phyloP scores from a whole-genome alignment of 805 yeast species.

The Pichia exigua region DNA sequence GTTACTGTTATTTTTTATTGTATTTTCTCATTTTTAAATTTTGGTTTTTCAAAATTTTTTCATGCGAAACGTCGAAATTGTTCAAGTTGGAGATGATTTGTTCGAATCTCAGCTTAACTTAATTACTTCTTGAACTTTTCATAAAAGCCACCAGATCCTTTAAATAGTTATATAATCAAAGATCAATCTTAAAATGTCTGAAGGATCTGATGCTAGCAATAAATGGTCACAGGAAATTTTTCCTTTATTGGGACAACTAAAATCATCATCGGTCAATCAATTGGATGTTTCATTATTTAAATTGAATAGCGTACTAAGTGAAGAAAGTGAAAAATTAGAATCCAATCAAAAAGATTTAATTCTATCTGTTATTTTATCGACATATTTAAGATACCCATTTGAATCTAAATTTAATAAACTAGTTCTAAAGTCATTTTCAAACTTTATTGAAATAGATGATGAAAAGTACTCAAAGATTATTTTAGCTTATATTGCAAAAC shows the following conservation, averaged over 20 bases:
- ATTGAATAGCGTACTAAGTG: constrained; percentile 24
- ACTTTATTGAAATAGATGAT: constrained; percentile 27
- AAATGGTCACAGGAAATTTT: constrained; percentile 13
- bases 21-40: background rate
- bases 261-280: constrained; percentile 29
- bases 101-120: background rate
- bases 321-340: constrained; percentile 11
- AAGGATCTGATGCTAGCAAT: background rate
- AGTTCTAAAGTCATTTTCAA: constrained; percentile 33
- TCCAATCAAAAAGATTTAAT: constrained; percentile 24
- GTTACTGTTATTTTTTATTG: too few relatives aligned
- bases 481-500: constrained; percentile 31
- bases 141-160: background rate
- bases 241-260: constrained; percentile 14
- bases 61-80: background rate
- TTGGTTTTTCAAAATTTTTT: background rate
- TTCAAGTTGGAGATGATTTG: background rate
- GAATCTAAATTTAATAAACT: constrained; percentile 41
- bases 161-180: background rate
- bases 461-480: constrained; percentile 26
- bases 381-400: constrained; percentile 40
- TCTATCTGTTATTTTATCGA: constrained; percentile 34
- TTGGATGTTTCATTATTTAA: constrained; percentile 31
- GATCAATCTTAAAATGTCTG: constrained; percentile 4
- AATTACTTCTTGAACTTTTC: background rate